Conservation (phyloP, 129 eudicot species). For the Chrysanthemum makinoi region DNA sequence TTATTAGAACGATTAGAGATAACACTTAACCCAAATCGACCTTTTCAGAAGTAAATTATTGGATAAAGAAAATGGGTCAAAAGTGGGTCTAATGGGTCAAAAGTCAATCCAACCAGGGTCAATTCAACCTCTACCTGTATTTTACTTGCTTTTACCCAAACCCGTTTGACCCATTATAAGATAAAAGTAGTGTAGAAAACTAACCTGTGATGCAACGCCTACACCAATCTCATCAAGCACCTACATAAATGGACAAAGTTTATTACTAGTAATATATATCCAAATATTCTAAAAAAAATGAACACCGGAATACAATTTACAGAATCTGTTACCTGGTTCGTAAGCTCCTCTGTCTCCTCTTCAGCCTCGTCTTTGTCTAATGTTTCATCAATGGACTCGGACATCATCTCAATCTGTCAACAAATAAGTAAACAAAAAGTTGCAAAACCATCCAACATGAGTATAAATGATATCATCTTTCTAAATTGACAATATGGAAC, state of each 20-base stretch:
- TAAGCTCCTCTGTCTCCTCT: conserved; percentile 96
- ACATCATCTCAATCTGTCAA: conserved; percentile 90
- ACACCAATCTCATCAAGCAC: conserved; percentile 97
- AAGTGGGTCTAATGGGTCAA: not conserved
- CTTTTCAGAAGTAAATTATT: not conserved
- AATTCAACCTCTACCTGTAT: too few relatives aligned
- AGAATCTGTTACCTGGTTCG: conserved; percentile 62
- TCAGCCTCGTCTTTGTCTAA: conserved; percentile 96
- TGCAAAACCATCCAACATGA: not conserved
- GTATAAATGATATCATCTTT: not conserved
- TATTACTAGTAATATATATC: not conserved
- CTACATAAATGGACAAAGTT: conserved; percentile 33
- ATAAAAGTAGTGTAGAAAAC: conserved; percentile 17
- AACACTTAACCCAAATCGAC: not conserved
- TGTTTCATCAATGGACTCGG: conserved; percentile 93
- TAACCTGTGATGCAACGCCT: conserved; percentile 94
- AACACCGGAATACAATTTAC: not conserved
- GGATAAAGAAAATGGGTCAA: not conserved
- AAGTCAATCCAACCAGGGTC: too few relatives aligned
- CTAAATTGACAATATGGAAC: not conserved
- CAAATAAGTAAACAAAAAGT: not conserved
- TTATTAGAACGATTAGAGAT: conserved; percentile 11
- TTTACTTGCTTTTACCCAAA: too few relatives aligned
- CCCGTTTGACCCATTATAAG: not conserved
- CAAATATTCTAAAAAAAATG: not conserved